Evolutionary conservation across 129 eudicot genomes (phyloP), one percentile per base, ranked within the genome.

Genomic region (Chrysanthemum makinoi): DNA sequence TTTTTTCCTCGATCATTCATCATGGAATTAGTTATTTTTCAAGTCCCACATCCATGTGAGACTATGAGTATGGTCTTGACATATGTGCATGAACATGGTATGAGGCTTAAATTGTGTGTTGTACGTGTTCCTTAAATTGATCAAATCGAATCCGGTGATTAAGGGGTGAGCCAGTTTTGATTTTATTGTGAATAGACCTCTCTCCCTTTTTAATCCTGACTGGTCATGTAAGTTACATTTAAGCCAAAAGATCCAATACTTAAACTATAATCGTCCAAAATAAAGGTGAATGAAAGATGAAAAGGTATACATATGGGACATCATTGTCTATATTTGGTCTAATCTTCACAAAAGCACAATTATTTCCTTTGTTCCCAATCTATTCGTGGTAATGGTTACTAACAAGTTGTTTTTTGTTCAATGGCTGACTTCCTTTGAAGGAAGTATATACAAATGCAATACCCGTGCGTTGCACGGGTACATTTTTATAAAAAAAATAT

Each of bases 131-230:
- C 46, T 39, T 39, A 39, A 39, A 39, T 39, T 6, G 10, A 39
- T 39, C 46, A 39, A 39, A 39, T 39, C 10, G 46, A 39, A 39
- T 35, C 46, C 46, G 46, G 46, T 39, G 8, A 39, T 39, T 39
- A 7, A 39, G 46, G 0, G 6, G 46, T 39, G 46, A 39, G 1
- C 46, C 46, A 39, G 10, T 39, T 39, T 39, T 39, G 46, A 39
- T 39, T 35, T 35, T 35, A 35, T 35, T 73, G 83, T 79, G 79
- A 68, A 53, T 50, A 51, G 78, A 74, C 83, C 74, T 73, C 79
- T 73, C 79, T 73, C 83, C 68, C 79, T 73, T 77, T 6, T 57
- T 79, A 65, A 79, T 73, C 59, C 61, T 52, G 75, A 79, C 79
- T 66, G 15, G 35, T 72, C 83, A 79, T 33, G 43, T 69, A 61